Conservation (phyloP, 2,329 filamentous ascomycete genomes). For the Fusarium sp. region DNA sequence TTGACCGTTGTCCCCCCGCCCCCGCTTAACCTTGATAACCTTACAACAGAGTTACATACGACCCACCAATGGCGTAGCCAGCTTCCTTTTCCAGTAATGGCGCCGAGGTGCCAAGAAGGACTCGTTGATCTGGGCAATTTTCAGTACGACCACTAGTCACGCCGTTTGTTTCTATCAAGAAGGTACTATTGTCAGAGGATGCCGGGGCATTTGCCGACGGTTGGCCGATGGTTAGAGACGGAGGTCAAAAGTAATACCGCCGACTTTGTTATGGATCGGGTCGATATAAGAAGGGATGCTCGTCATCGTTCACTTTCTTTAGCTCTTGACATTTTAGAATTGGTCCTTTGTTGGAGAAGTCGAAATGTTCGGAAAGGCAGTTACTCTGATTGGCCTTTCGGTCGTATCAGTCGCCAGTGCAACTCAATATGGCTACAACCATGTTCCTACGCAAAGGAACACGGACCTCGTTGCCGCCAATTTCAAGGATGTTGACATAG, state of each 20-base stretch:
- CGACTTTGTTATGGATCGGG: neutral
- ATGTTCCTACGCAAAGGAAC: slow-evolving; percentile 17
- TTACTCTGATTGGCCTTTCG: slow-evolving; percentile 5
- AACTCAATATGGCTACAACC: slow-evolving; percentile 30
- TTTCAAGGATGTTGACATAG: slow-evolving; percentile 30
- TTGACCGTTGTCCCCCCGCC: neutral
- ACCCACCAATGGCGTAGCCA: slow-evolving; percentile 14
- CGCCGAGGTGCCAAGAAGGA: slow-evolving; percentile 28
- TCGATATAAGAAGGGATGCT: slow-evolving; percentile 16
- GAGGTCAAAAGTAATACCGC: slow-evolving; percentile 30
- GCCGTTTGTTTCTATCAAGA: neutral
- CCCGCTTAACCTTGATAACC: slow-evolving; percentile 4
- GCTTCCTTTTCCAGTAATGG: slow-evolving; percentile 33
- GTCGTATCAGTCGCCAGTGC: slow-evolving; percentile 18
- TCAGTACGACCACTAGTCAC: neutral
- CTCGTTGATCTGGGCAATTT: neutral
- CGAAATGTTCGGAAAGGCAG: slow-evolving; percentile 5
- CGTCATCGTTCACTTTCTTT: neutral
- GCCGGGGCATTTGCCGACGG: neutral
- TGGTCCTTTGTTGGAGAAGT: no score
- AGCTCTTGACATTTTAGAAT: neutral
- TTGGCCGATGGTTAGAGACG: neutral
- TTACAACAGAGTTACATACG: slow-evolving; percentile 9
- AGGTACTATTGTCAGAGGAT: neutral
- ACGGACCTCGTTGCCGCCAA: slow-evolving; percentile 21